Conservation (phyloP, 2,329 filamentous ascomycete genomes). For the Phialophora macrospora region DNA sequence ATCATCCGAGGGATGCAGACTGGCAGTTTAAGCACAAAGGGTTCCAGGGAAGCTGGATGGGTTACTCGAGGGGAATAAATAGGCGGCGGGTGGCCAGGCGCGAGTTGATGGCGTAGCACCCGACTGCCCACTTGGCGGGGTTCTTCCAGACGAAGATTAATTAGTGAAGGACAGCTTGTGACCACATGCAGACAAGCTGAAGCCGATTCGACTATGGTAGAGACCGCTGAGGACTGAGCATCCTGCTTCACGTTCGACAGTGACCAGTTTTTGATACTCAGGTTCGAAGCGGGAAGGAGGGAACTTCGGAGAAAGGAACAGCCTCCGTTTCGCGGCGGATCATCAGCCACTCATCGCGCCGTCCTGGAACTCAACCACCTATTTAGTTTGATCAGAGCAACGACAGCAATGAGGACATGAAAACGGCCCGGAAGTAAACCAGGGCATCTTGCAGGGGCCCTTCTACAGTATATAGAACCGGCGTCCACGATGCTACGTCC, state of each 20-base stretch:
- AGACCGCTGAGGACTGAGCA: not conserved
- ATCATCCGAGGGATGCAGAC: not conserved
- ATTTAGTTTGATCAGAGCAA: not conserved
- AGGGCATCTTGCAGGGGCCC: constrained; percentile 1
- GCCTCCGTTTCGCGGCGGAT: not conserved
- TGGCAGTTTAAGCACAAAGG: not conserved
- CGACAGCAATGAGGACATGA: not conserved
- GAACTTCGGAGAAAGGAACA: not conserved
- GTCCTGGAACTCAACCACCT: not conserved
- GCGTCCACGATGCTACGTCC: constrained; percentile 26
- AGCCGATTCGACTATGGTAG: not conserved
- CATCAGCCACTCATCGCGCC: constrained; percentile 4
- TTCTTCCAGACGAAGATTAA: not conserved
- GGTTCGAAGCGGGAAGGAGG: not conserved
- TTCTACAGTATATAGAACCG: not conserved
- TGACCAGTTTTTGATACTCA: not conserved
- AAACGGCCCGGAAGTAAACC: not conserved
- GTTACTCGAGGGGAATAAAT: constrained; percentile 6
- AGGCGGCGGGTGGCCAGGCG: constrained; percentile 25
- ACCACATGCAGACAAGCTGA: not conserved
- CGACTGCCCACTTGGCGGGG: not conserved
- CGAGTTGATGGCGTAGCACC: constrained; percentile 32
- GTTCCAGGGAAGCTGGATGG: not conserved
- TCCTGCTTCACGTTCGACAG: not conserved
- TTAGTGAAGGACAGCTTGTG: not conserved